phyloP scores from a whole-genome alignment of 1,284 basidiomycete genomes.

The Cutaneotrichosporon sp. region DNA sequence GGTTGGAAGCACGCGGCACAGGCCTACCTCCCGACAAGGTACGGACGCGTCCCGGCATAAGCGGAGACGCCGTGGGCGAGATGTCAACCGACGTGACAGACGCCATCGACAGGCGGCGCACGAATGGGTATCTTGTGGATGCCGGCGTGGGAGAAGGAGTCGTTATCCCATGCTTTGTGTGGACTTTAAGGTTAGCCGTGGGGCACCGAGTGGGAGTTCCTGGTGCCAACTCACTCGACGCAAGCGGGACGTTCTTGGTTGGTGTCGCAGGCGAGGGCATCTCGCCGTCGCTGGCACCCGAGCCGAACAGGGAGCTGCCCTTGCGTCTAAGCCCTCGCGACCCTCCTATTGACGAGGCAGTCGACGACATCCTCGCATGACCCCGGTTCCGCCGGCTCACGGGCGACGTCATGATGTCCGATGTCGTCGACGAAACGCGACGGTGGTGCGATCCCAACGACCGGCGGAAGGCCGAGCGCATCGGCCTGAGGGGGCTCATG shows the following conservation, averaged over 20 bases:
- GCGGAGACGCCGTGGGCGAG: conserved; percentile 12
- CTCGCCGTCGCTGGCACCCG: conserved; percentile 35
- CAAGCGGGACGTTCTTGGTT: conserved; percentile 32
- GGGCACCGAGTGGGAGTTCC: neutral
- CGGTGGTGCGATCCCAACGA: conserved; percentile 13
- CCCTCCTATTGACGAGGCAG: conserved; percentile 28
- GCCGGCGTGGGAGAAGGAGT: conserved; percentile 40
- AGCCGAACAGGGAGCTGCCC: conserved; percentile 48
- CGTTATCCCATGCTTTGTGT: conserved; percentile 29
- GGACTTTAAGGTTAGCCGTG: conserved; percentile 21
- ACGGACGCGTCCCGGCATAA: conserved; percentile 10
- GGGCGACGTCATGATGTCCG: conserved; percentile 21
- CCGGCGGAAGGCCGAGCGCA: conserved; percentile 14
- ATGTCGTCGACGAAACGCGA: conserved; percentile 23
- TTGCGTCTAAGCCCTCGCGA: conserved; percentile 49
- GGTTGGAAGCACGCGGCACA: conserved; percentile 48
- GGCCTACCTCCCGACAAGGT: conserved; percentile 31
- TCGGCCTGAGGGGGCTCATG: conserved; percentile 19
- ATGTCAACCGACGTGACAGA: conserved; percentile 7
- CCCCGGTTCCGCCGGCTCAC: conserved; percentile 9
- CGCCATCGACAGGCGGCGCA: conserved; percentile 27
- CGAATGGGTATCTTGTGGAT: conserved; percentile 38
- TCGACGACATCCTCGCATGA: conserved; percentile 21
- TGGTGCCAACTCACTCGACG: conserved; percentile 26
- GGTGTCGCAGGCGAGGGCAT: conserved; percentile 42